Conservation (phyloP, 129 eudicot species). For the Helianthus annuus region HanXRQr2.0-SUNRISE NC_035441.2:165076831-165077330, state of each 20-base stretch:
- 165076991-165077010: too few relatives aligned
- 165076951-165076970: constrained; percentile 70
- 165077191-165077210: not conserved
- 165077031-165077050: not conserved
- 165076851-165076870: constrained; percentile 84
- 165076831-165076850: constrained; percentile 52
- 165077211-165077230: too few relatives aligned
- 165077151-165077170: constrained; percentile 98
- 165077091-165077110: constrained; percentile 96
- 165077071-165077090: constrained; percentile 81
- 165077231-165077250: too few relatives aligned
- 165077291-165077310: too few relatives aligned
- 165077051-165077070: constrained; percentile 85
- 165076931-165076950: constrained; percentile 76
- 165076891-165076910: constrained; percentile 86
- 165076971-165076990: too few relatives aligned
- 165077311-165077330: too few relatives aligned
- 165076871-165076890: constrained; percentile 65
- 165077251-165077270: too few relatives aligned
- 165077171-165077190: constrained; percentile 76
- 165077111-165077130: constrained; percentile 93
- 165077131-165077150: constrained; percentile 98
- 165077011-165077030: too few relatives aligned
- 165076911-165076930: constrained; percentile 70
- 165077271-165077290: too few relatives aligned